A percentile compares a stretch with the other conserved stretches of the same genome.
Conservation (phyloP, 495 filamentous ascomycete genomes). For the Xylaria flabelliformis region DNA sequence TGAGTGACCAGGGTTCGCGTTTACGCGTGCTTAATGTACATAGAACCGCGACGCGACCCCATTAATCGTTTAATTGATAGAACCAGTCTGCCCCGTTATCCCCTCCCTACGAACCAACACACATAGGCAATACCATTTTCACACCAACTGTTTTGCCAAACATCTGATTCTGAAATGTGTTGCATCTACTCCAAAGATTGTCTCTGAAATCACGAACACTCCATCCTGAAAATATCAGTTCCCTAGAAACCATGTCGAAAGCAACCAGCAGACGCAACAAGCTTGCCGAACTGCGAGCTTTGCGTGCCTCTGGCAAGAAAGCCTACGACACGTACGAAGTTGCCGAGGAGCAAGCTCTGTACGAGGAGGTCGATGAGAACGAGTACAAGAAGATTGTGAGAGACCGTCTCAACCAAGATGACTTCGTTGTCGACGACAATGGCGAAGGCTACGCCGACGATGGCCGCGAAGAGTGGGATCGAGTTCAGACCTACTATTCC, state of each 20-base stretch:
- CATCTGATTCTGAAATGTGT: background rate
- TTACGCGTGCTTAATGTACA: constrained; percentile 10
- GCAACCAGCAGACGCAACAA: constrained; percentile 52
- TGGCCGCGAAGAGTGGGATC: constrained; percentile 95
- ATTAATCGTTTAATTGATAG: constrained; percentile 23
- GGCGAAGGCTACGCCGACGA: constrained; percentile 95
- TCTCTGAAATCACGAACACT: background rate
- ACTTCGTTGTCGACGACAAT: constrained; percentile 96
- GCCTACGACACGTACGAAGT: constrained; percentile 88
- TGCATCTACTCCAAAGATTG: background rate
- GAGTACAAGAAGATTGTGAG: constrained; percentile 96
- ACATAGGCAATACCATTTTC: background rate
- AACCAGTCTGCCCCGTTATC: background rate
- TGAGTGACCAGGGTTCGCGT: constrained; percentile 13
- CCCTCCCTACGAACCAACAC: background rate
- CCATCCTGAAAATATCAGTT: background rate
- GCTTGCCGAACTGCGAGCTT: constrained; percentile 81
- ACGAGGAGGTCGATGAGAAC: constrained; percentile 97
- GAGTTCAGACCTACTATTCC: constrained; percentile 67
- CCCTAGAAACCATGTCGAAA: constrained; percentile 48
- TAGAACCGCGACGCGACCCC: constrained; percentile 25
- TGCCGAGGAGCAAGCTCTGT: constrained; percentile 81
- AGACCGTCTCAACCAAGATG: constrained; percentile 86
- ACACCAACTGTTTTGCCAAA: background rate
- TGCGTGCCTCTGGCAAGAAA: constrained; percentile 90